Evolutionary conservation across 2,329 filamentous ascomycete genomes (phyloP), one percentile per base, ranked within the genome.

Genomic region (Penicillium aurantiogriseum): DNA sequence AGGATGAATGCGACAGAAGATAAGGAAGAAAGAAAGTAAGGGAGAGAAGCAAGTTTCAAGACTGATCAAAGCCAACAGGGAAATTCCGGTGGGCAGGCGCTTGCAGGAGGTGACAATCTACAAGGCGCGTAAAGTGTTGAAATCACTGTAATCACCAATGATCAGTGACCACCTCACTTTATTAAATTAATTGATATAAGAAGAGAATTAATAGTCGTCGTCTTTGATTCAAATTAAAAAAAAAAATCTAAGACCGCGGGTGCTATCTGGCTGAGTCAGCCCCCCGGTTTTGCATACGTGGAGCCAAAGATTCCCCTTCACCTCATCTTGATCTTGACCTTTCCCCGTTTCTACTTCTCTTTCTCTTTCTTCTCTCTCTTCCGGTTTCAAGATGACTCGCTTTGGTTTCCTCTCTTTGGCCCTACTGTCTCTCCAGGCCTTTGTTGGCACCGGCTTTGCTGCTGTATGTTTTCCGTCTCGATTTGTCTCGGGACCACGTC

Each of bases 381-480:
- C 51, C 23, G 49, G 38, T 54, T 75, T 80, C 73, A 73, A 63
- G 54, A 94, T 94, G 90, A 85, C 88, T 78, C 85, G 84, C 72
- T 82, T 90, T 77, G 88, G 86, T 78, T 82, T 89, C 70, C 85
- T 89, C 67, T 81, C 88, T 58, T 79, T 93, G 69, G 87, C 88
- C 67, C 78, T 92, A 61, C 80, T 91, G 76, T 88, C 89, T 61
- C 79, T 90, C 68, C 84, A 86, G 74, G 83, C 87, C 66, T 79
- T 89, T 64, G 82, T 85, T 73, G 86, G 83, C 68, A 81, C 85
- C 67, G 86, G 86, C 59, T 82, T 86, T 70, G 80, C 77, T 58
- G 80, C 81, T 69, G 84, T 88, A 80, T 72, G 85, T 81, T 64
- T 59, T 60, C 38, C 44, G n/a, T 29, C 63, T 47, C 53, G 54